phyloP scores from a whole-genome alignment of 1,139 yeast genomes.

The Suhomyces bokatorum region DNA sequence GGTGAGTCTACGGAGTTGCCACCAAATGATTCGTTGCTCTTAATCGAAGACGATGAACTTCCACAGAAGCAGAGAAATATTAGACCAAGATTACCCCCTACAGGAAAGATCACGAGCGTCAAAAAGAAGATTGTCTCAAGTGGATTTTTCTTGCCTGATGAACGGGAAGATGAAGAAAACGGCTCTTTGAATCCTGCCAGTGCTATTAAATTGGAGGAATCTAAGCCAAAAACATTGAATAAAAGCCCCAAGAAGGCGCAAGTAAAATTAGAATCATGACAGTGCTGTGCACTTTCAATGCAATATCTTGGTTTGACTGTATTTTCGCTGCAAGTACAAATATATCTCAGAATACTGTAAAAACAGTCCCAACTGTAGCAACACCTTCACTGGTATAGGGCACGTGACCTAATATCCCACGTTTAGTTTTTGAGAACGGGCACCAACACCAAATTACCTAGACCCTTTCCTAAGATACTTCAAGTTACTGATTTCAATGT shows the following conservation, averaged over 20 bases:
- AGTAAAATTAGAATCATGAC: constrained; percentile 6
- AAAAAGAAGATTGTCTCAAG: constrained; percentile 62
- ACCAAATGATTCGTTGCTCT: constrained; percentile 39
- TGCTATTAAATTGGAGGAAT: constrained; percentile 1
- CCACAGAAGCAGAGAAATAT: constrained; percentile 77
- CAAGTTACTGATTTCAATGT: constrained; percentile 5
- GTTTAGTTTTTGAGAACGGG: not conserved
- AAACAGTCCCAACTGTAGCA: not conserved
- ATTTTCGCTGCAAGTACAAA: not conserved
- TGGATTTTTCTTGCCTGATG: constrained; percentile 48
- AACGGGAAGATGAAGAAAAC: constrained; percentile 1
- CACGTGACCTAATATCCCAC: constrained; percentile 8
- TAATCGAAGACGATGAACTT: constrained; percentile 78
- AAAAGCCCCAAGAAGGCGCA: constrained; percentile 10
- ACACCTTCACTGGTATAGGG: not conserved
- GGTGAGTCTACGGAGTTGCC: constrained; percentile 50
- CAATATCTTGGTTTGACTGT: not conserved
- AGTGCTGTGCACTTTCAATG: constrained; percentile 1
- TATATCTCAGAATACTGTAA: not conserved
- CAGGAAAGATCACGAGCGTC: constrained; percentile 76
- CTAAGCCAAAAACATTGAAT: not conserved
- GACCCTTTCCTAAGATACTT: too few species aligned
- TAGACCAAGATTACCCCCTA: constrained; percentile 90
- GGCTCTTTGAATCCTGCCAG: not conserved
- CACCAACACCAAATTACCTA: too few species aligned